Conservation (phyloP, 345 rosid species). For the Corymbia maculata region DNA sequence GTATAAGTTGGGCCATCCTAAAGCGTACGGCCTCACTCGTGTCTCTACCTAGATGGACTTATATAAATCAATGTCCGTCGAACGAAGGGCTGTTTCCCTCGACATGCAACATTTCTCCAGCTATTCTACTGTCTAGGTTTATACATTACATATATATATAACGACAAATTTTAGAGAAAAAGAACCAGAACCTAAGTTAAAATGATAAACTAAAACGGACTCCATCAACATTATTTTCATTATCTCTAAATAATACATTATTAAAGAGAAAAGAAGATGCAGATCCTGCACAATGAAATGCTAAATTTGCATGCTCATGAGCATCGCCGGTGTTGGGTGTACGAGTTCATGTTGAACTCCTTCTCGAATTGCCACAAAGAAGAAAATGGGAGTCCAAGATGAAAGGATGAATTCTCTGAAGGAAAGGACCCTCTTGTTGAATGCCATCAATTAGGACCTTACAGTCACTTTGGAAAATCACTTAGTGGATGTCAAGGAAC, state of each 20-base stretch:
- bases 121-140: background rate
- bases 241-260: background rate
- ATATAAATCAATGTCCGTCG: background rate
- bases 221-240: background rate
- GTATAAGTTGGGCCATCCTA: background rate
- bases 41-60: background rate
- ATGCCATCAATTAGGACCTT: background rate
- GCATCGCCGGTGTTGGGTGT: background rate
- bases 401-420: background rate
- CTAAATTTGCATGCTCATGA: background rate
- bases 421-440: background rate
- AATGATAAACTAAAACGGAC: background rate
- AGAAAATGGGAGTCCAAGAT: background rate
- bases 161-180: background rate
- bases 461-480: background rate
- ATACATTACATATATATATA: background rate
- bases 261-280: background rate
- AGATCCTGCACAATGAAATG: accelerated
- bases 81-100: background rate
- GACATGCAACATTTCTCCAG: background rate
- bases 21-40: background rate
- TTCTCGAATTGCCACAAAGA: background rate
- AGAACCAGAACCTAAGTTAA: background rate
- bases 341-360: background rate
- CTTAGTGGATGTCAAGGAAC: background rate